These are phyloP conservation scores for Linnemannia exigua DNA, from an alignment of 192 early-diverging fungal genomes.

Conservation along the genomic window DNA sequence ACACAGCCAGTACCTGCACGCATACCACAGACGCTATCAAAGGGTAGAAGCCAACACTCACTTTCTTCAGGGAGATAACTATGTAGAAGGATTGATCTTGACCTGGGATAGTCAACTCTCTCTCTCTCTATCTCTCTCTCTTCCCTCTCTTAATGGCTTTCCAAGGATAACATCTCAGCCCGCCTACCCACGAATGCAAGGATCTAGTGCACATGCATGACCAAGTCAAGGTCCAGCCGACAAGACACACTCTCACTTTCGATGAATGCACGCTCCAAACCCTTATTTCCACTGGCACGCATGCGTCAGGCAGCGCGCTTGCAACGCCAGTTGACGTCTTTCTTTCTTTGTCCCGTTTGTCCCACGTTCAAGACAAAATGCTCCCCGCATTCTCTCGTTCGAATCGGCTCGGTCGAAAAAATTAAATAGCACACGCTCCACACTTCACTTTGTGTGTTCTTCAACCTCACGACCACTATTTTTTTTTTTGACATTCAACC, in stretches of 20 bases:
- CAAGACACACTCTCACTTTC: background rate
- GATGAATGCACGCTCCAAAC: background rate
- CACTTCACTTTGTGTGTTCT: background rate
- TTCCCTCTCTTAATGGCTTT: background rate
- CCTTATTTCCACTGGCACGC: background rate
- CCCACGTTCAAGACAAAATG: background rate
- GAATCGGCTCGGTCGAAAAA: background rate
- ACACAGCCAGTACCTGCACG: background rate
- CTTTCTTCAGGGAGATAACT: background rate
- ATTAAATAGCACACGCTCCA: background rate
- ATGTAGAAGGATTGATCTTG: background rate
- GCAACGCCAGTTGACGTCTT: background rate
- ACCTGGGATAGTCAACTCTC: no score
- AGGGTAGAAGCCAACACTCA: background rate
- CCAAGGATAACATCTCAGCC: no score
- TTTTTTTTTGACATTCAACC: conserved; percentile 3
- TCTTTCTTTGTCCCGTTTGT: background rate
- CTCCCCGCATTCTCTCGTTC: background rate
- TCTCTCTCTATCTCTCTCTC: background rate
- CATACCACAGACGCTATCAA: background rate
- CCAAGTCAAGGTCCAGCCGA: background rate
- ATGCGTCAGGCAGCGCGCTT: background rate
- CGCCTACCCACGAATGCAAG: no score
- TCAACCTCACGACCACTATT: background rate
- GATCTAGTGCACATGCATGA: background rate